phyloP scores from a whole-genome alignment of 768 basidiomycete species.

The Paxillus ammoniavirescens region DNA sequence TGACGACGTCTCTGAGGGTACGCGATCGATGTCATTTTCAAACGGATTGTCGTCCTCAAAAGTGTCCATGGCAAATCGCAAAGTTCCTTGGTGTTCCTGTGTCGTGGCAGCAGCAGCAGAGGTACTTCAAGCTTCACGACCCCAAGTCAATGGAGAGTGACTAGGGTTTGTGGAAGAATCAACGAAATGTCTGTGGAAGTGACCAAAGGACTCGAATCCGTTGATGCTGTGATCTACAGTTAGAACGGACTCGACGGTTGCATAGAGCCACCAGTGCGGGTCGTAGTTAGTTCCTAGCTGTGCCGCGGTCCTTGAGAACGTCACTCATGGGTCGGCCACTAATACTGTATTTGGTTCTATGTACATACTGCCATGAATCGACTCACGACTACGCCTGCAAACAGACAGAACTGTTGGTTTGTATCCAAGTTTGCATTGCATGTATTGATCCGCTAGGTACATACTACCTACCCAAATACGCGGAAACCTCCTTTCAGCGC shows the following conservation, averaged over 20 bases:
- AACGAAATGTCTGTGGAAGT: not conserved
- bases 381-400: too few species aligned
- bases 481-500: conserved; percentile 47
- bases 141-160: not conserved
- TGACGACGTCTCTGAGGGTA: conserved; percentile 36
- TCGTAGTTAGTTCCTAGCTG: not conserved
- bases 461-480: conserved; percentile 50
- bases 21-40: conserved; percentile 41
- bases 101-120: not conserved
- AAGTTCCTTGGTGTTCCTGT: not conserved
- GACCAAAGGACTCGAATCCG: not conserved
- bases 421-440: too few species aligned
- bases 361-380: not conserved
- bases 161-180: too few species aligned
- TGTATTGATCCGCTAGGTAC: too few species aligned
- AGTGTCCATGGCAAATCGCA: conserved; percentile 26
- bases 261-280: not conserved
- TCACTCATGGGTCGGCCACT: conserved; percentile 6
- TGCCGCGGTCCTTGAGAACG: conserved; percentile 2
- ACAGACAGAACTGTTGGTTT: too few species aligned
- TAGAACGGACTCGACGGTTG: not conserved
- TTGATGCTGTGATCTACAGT: not conserved
- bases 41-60: conserved; percentile 72
- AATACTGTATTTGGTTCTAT: conserved; percentile 28
- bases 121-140: not conserved